Percentiles rank a stretch among this genome's conserved stretches.
Conservation (phyloP, 2,329 filamentous ascomycete genomes). For the Leptographium procerum region DNA sequence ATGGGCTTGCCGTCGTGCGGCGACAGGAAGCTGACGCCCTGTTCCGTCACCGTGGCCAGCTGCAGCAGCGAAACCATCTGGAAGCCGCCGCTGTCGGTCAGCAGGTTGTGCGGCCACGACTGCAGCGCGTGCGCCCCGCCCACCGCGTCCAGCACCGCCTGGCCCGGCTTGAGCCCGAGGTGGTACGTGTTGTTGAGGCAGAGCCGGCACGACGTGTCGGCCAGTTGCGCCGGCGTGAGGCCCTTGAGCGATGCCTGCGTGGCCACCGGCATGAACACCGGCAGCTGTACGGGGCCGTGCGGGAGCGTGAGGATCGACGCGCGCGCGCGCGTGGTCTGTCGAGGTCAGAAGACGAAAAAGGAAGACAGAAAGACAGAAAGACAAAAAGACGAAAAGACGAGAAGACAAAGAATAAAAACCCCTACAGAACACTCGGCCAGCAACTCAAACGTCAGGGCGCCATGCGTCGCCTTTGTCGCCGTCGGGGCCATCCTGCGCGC, state of each 20-base stretch:
- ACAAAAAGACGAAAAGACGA: not conserved
- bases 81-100: slow-evolving; percentile 77
- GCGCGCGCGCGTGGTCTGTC: slow-evolving; percentile 82
- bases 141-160: slow-evolving; percentile 73
- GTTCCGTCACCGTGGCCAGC: slow-evolving; percentile 86
- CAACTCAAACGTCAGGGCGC: slow-evolving; percentile 20
- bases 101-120: slow-evolving; percentile 88
- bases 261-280: slow-evolving; percentile 97
- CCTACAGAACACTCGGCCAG: slow-evolving; percentile 15
- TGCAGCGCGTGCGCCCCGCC: slow-evolving; percentile 92
- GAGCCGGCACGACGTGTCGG: slow-evolving; percentile 75
- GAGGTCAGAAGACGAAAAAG: not conserved
- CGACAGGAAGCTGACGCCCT: slow-evolving; percentile 90
- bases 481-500: slow-evolving; percentile 16
- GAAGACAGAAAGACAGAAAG: not conserved
- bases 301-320: slow-evolving; percentile 80
- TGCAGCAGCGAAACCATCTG: slow-evolving; percentile 97
- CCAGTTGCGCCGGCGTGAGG: slow-evolving; percentile 82
- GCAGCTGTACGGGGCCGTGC: slow-evolving; percentile 81
- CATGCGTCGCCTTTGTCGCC: slow-evolving; percentile 14
- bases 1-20: slow-evolving; percentile 92
- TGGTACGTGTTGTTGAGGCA: slow-evolving; percentile 99
- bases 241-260: slow-evolving; percentile 95
- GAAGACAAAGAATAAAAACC: not conserved
- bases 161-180: slow-evolving; percentile 85